Percentiles rank a stretch among this genome's conserved stretches.
These are phyloP conservation scores for Leptographium galeiforme DNA, from an alignment of 2,329 filamentous ascomycete species.

Conservation along the genomic window DNA sequence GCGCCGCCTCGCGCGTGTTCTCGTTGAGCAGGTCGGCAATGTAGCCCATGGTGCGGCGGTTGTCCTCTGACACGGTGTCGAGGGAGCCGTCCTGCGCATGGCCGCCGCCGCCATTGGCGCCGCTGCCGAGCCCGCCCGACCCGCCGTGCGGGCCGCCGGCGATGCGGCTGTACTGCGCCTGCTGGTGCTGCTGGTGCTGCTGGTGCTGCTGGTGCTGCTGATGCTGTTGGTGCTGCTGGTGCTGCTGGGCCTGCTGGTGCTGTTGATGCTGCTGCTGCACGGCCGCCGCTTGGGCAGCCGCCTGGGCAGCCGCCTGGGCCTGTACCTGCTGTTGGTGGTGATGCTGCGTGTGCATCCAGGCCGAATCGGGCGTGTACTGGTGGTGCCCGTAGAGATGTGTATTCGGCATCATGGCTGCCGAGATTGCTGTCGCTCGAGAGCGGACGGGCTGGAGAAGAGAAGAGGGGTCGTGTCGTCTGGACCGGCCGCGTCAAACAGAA, in stretches of 20 bases:
- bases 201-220: conserved; percentile 46
- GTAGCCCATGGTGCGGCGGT: conserved; percentile 81
- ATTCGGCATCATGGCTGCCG: conserved; percentile 41
- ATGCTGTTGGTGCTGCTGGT: conserved; percentile 43
- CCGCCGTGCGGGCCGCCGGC: conserved; percentile 24
- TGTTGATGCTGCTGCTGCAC: conserved; percentile 33
- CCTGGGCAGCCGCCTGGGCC: conserved; percentile 1
- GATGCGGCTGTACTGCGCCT: conserved; percentile 61
- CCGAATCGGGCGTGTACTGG: conserved; percentile 48
- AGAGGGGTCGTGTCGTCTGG: not conserved
- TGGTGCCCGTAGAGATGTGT: conserved; percentile 55
- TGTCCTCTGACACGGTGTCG: conserved; percentile 70
- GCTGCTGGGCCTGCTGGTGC: conserved; percentile 42
- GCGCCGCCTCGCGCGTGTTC: conserved; percentile 72
- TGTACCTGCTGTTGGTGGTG: conserved; percentile 37
- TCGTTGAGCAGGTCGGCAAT: conserved; percentile 86
- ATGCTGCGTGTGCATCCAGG: conserved; percentile 58
- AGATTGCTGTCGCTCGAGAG: not conserved
- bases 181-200: conserved; percentile 53
- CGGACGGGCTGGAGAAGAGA: not conserved
- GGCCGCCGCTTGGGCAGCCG: conserved; percentile 23
- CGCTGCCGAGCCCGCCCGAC: conserved; percentile 22
- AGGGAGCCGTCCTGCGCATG: conserved; percentile 43
- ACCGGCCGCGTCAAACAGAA: not conserved
- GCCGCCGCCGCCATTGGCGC: conserved; percentile 27